A percentile compares a stretch with the other conserved stretches of the same genome.
These are phyloP conservation scores for Trichoderma sp. DNA, from an alignment of 2,329 filamentous ascomycete species.

Conservation along the genomic window DNA sequence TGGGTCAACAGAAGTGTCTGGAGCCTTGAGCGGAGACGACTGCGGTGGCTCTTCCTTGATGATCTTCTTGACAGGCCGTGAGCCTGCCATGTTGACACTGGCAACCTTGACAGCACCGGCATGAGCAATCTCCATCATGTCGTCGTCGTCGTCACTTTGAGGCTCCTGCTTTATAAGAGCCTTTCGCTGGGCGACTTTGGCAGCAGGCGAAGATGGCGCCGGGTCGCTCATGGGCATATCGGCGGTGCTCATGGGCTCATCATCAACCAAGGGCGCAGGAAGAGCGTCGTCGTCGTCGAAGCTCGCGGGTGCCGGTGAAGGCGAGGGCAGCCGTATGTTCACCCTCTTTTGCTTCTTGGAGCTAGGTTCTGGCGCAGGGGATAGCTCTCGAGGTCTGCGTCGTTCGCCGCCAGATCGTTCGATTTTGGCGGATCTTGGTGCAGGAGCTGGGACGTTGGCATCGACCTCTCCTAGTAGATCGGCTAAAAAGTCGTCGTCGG, in stretches of 20 bases:
- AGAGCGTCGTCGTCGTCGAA: constrained; percentile 61
- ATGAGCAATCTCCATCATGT: constrained; percentile 85
- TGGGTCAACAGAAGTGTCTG: constrained; percentile 69
- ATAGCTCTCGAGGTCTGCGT: constrained; percentile 78
- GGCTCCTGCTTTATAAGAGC: constrained; percentile 53
- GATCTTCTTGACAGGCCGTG: constrained; percentile 71
- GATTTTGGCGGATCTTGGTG: constrained; percentile 60
- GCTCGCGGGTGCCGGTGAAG: constrained; percentile 44
- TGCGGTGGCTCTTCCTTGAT: constrained; percentile 67
- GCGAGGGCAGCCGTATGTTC: constrained; percentile 54
- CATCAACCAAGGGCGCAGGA: constrained; percentile 58
- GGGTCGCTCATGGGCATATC: constrained; percentile 83
- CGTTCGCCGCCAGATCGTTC: constrained; percentile 71
- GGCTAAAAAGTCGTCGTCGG: constrained; percentile 85
- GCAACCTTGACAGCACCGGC: constrained; percentile 68
- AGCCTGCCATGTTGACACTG: constrained; percentile 84
- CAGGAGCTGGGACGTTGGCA: constrained; percentile 63
- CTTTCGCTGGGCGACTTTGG: constrained; percentile 77
- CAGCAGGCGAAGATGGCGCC: constrained; percentile 82
- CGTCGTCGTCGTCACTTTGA: constrained; percentile 74
- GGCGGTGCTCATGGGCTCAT: constrained; percentile 53
- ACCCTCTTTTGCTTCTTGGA: constrained; percentile 62
- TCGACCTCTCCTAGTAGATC: constrained; percentile 87
- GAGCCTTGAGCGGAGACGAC: constrained; percentile 70
- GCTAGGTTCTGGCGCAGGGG: constrained; percentile 65